Base-by-base conservation (phyloP, 225 moss, liverwort and hornwort species). In the Rhytidiadelphus loreus region DNA sequence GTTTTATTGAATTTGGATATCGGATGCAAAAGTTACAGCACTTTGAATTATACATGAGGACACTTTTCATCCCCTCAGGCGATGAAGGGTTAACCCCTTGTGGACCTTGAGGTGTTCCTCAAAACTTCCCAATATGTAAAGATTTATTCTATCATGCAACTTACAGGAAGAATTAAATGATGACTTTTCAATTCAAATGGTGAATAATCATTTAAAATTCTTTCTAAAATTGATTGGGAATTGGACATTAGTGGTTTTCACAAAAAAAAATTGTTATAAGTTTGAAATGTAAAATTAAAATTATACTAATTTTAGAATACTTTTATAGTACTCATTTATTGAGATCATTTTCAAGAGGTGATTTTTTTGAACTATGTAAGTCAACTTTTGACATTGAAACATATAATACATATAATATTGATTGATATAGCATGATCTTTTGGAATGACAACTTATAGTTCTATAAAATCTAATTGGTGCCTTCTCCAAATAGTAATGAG, bases 271-370 rank as follows among this genome's bases (percentile, higher is more conserved):
- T 37, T 35, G 15, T 6, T 26, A 15, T 32, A 3, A 26, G n/a
- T n/a, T 56, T 56, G n/a, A 56, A 55, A 56, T 77, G 10, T 10
- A 25, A 77, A n/a, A 9, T 55, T 33, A 9, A 16, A 5, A 15
- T 1, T 55, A 2, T 5, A 33, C 0, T 16, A 7, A 4, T 56
- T 16, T 25, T 25, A 17, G 7, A n/a, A 7, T 26, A 6, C n/a
- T 56, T 77, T 6, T 37, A 24, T 9, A 37, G 55, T 53, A 37
- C 3, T 55, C 14, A 23, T 37, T 55, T 77, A 23, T 11, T 25
- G 25, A n/a, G n/a, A 6, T 55, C 16, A 77, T 25, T 52, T 76
- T 48, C 4, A 75, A 32, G 13, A 21, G 12, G 4, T 52, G 13
- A 52, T 50, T 52, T 33, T n/a, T 52, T 15, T 25, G 23, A 77